Base-by-base conservation (phyloP, 2,329 filamentous ascomycete species). In the Magnaporthiopsis rhizophila region DNA sequence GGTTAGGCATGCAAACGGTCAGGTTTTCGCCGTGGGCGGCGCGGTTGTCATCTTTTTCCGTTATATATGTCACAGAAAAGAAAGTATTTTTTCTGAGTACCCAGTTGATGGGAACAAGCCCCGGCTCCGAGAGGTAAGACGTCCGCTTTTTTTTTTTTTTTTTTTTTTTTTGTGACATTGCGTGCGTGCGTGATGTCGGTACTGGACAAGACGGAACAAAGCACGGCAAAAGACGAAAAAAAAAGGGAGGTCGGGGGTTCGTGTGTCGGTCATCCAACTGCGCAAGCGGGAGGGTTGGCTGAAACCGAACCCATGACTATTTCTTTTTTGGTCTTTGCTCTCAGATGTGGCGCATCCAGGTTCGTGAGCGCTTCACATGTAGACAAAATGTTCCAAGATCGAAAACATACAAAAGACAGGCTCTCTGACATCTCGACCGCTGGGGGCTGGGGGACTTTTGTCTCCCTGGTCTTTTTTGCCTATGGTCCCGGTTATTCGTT, bases 401-500 rank as follows among this genome's bases (percentile, higher is more conserved):
- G 38, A 60, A 60, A 8, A 38, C 21, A 18, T 30, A 30, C 30
- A 32, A 60, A 32, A 60, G 5, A 34, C 58, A 32, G 58, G 58
- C 58, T 60, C 58, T 60, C 58, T 60, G 58, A 60, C 58, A 32
- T 32, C 58, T 60, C 32, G 58, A 58, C 57, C 57, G 24, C 30
- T 28, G 26, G 24, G 24, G 8, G 18, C 6, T 30, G 30, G 26
- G 57, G 57, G 18, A 26, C 26, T 8, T 53, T n/a, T 24, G 45
- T n/a, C n/a, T 30, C 30, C 30, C 57, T 8, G 6, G 21, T n/a
- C 32, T 7, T 7, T 7, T 32, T 28, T 36, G 21, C 21, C 13
- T 4, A 36, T 60, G 58, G 58, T 60, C 58, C 21, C 4, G 58
- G 32, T 60, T 28, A n/a, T 36, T 60, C 58, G 58, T 60, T 60